phyloP scores from a whole-genome alignment of 352 stramenopile genomes.

The Thraustochytrium striatum region DNA sequence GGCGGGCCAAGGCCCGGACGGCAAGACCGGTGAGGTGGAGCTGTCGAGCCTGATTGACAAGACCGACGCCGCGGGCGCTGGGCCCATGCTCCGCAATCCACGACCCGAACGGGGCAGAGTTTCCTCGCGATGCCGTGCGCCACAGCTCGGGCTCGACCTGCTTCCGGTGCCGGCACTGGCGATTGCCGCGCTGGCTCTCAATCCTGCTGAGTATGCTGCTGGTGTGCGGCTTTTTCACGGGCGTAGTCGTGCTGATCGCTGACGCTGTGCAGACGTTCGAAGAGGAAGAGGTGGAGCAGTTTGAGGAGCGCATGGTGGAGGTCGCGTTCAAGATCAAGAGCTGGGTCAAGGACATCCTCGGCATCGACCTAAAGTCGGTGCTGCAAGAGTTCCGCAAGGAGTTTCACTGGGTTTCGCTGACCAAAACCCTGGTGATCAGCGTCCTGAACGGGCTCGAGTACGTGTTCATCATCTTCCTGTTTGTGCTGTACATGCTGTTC shows the following conservation, averaged over 20 bases:
- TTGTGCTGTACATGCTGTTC: constrained; percentile 49
- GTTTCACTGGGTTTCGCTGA: constrained; percentile 44
- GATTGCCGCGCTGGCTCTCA: constrained; percentile 8
- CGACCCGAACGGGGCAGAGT: too few relatives aligned
- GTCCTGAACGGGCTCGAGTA: constrained; percentile 42
- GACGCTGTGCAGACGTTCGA: constrained; percentile 47
- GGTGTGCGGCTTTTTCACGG: constrained; percentile 28
- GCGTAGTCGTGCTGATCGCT: constrained; percentile 39
- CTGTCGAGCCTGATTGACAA: neutral
- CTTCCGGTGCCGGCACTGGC: constrained; percentile 29
- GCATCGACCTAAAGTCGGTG: constrained; percentile 24
- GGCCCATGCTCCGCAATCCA: too few relatives aligned
- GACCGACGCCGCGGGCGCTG: too few relatives aligned
- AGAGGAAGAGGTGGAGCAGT: constrained; percentile 33
- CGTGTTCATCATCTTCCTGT: constrained; percentile 49
- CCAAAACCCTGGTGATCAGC: constrained; percentile 42
- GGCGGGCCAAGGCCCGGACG: neutral
- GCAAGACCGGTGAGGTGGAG: neutral
- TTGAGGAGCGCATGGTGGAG: constrained; percentile 34
- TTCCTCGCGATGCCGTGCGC: too few relatives aligned
- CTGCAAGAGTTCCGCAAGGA: constrained; percentile 41
- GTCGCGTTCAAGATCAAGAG: constrained; percentile 20
- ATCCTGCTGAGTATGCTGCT: constrained; percentile 44
- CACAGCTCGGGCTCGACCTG: too few relatives aligned
- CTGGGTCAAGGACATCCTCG: constrained; percentile 34